Conservation (phyloP, 257 asterid species). For the Solanum virginianum region DNA sequence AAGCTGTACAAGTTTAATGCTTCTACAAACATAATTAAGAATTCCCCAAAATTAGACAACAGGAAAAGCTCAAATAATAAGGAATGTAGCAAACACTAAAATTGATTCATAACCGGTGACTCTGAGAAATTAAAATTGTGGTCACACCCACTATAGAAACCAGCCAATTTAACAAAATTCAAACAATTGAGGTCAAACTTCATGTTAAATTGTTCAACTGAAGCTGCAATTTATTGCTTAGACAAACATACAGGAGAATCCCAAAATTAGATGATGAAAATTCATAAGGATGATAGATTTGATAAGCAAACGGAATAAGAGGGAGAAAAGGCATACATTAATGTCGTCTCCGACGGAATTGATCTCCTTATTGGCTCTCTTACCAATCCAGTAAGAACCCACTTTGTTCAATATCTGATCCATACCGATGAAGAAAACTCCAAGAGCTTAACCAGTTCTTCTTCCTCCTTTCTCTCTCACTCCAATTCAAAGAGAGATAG, state of each 20-base stretch:
- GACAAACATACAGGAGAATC: neutral
- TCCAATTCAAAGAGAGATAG: neutral
- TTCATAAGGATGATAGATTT: neutral
- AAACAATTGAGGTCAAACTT: too few species aligned
- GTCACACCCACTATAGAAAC: neutral
- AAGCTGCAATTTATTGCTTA: neutral
- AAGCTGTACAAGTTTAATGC: neutral
- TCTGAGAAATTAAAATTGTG: neutral
- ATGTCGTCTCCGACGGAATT: slow-evolving; percentile 70
- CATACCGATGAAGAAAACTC: slow-evolving; percentile 14
- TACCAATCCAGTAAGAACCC: slow-evolving; percentile 82
- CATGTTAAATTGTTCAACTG: neutral
- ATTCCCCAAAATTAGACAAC: neutral
- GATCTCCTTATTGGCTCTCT: slow-evolving; percentile 59
- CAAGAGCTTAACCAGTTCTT: neutral
- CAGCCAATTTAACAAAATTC: too few species aligned
- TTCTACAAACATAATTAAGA: neutral
- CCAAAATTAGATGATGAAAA: neutral
- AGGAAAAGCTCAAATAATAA: neutral
- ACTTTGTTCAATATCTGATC: slow-evolving; percentile 79
- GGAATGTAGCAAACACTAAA: neutral
- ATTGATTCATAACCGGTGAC: neutral
- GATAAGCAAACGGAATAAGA: neutral
- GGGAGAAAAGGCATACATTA: slow-evolving; percentile 30
- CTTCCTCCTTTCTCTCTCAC: neutral